Conservation (phyloP, 139 green algal genomes). For the Closterium sp. region DNA sequence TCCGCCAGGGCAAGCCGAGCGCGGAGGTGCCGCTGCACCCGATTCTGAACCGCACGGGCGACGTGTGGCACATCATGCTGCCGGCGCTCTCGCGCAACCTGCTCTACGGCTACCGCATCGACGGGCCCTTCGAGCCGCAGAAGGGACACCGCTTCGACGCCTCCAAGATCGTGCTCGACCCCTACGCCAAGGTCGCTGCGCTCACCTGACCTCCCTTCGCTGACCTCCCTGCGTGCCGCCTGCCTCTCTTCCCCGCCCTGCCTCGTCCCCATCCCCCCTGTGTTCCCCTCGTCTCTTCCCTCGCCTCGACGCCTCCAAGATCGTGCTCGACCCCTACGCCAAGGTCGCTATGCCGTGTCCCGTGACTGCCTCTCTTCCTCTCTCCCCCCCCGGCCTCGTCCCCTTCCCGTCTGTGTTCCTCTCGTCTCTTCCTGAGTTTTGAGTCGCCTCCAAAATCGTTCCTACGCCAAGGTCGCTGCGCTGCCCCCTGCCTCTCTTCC, state of each 20-base stretch:
- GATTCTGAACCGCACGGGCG: constrained; percentile 73
- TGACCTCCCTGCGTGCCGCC: no score
- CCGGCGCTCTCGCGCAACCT: constrained; percentile 35
- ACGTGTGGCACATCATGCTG: constrained; percentile 88
- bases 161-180: constrained; percentile 81
- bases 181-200: constrained; percentile 71
- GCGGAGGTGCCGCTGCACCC: constrained; percentile 52
- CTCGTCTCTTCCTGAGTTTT: background rate
- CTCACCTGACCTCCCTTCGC: no score
- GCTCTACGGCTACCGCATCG: constrained; percentile 64
- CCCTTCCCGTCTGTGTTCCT: background rate
- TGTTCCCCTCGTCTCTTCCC: background rate
- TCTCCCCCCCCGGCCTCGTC: background rate
- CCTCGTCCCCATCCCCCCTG: no score
- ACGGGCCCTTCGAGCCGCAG: constrained; percentile 54
- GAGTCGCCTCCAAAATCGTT: no score
- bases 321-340: constrained; percentile 93
- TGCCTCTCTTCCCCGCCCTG: background rate
- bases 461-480: no score
- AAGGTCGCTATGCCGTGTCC: constrained; percentile 25
- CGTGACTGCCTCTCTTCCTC: background rate
- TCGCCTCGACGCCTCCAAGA: constrained; percentile 45
- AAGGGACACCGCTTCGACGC: constrained; percentile 43
- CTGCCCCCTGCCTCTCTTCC: background rate
- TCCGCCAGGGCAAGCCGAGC: constrained; percentile 38